Conservation (phyloP, 1,139 yeast genomes). For the Kodamaea suecica region DNA sequence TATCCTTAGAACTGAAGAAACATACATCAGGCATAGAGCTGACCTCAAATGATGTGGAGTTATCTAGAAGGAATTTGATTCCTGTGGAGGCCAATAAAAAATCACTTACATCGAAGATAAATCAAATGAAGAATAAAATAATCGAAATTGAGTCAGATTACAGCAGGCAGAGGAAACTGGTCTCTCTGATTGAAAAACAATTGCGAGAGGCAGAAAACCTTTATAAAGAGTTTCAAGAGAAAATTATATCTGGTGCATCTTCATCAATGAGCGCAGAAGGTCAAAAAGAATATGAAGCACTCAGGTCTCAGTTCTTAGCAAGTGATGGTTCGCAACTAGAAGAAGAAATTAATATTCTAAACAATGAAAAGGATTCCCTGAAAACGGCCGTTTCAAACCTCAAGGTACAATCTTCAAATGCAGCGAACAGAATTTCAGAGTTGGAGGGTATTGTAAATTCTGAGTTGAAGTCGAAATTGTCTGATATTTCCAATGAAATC, state of each 20-base stretch:
- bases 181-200: slow-evolving; percentile 45
- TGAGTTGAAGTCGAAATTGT: slow-evolving; percentile 31
- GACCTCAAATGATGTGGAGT: slow-evolving; percentile 40
- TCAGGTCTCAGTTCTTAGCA: slow-evolving; percentile 57
- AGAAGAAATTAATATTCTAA: slow-evolving; percentile 42
- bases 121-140: slow-evolving; percentile 49
- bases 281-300: slow-evolving; percentile 54
- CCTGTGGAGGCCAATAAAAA: slow-evolving; percentile 57
- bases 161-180: slow-evolving; percentile 46
- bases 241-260: slow-evolving; percentile 23
- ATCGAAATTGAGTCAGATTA: slow-evolving; percentile 53
- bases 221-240: slow-evolving; percentile 43
- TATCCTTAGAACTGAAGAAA: slow-evolving; percentile 41
- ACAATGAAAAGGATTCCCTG: slow-evolving; percentile 46
- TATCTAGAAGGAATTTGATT: slow-evolving; percentile 47
- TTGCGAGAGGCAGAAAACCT: slow-evolving; percentile 44
- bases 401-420: slow-evolving; percentile 43
- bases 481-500: slow-evolving; percentile 31
- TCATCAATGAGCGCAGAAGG: slow-evolving; percentile 48
- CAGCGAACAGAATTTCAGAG: slow-evolving; percentile 37
- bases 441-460: slow-evolving; percentile 29
- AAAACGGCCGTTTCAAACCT: slow-evolving; percentile 37
- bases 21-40: slow-evolving; percentile 38
- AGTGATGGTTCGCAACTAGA: slow-evolving; percentile 60
- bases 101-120: slow-evolving; percentile 46